Evolutionary conservation across 352 stramenopile species (phyloP), one percentile per base, ranked within the genome.

Genomic region (Pythium sp.): DNA sequence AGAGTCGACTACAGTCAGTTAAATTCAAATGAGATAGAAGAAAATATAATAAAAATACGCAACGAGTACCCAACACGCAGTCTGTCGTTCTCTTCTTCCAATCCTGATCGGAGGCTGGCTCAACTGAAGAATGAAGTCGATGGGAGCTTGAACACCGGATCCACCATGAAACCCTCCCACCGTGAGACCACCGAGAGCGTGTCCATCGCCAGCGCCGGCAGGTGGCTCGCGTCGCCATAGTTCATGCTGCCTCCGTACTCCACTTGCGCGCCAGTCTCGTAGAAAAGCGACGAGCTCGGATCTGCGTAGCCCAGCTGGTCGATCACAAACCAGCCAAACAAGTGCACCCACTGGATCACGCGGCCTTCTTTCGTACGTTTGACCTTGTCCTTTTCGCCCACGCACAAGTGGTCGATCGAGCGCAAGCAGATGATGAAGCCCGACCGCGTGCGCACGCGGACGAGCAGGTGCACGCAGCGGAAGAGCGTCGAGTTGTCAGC

Each of bases 171-270:
- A 28, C 49, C 77, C 65, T 91, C 82, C 82, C 84, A 91, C 64
- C 78, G 83, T 57, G 89, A 72, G 32, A 79, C 84, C 46, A 84
- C 71, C n/a, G 82, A 84, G 54, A 92, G 68, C 63, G 82, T 84
- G 67, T 89, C 75, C 80, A 92, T 90, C 20, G 79, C 82, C 11
- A 92, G 74, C 32, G 57, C 73, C 30, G 75, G 64, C 24, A 90
- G 24, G 26, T 82, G 80, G n/a, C 71, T 62, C 54, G 73, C 53
- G 64, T 90, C 82, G 2, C 80, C 81, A 58, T 85, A 85, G 72
- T 91, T 76, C 74, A 88, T 81, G 30, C 71, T 77, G 15, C 84
- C 84, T 5, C 84, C 82, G 72, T 92, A 92, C 69, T 92, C 84
- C 49, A 92, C 73, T 36, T 84, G 75, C 53, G 78, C 70, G 14